Conservation (phyloP, 768 basidiomycete species). For the Leucocoprinus birnbaumii region DNA sequence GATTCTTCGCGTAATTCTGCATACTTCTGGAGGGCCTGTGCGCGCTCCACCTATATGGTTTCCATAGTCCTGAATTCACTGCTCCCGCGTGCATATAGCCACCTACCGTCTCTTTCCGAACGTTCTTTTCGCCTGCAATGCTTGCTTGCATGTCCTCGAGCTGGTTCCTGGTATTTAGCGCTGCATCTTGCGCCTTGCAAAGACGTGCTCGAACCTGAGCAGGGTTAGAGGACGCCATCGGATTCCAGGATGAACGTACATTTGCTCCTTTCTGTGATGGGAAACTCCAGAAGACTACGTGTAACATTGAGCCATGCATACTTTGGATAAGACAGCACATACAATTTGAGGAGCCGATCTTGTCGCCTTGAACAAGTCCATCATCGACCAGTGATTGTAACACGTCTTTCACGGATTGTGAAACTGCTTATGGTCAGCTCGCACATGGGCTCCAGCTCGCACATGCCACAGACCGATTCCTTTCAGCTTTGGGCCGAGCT, state of each 20-base stretch:
- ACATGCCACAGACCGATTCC: no score
- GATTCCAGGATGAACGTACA: conserved; percentile 35
- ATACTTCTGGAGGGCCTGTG: conserved; percentile 30
- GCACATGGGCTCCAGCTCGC: no score
- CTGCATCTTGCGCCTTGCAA: conserved; percentile 44
- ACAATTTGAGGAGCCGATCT: conserved; percentile 96
- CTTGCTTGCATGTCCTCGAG: conserved; percentile 43
- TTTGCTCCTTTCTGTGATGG: conserved; percentile 83
- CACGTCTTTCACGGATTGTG: conserved; percentile 91
- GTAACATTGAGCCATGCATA: conserved; percentile 19
- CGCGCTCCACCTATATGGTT: neutral
- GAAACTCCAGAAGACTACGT: conserved; percentile 91
- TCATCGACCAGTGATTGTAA: conserved; percentile 86
- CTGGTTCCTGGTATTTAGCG: conserved; percentile 39
- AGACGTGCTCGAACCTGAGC: conserved; percentile 57
- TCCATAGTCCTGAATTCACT: neutral
- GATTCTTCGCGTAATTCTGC: conserved; percentile 49
- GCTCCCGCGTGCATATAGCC: neutral
- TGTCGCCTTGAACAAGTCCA: conserved; percentile 81
- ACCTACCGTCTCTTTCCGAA: conserved; percentile 56
- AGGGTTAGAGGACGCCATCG: conserved; percentile 6
- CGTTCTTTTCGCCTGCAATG: conserved; percentile 48
- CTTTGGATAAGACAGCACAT: conserved; percentile 21
- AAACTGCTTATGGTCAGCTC: conserved; percentile 46
- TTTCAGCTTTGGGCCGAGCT: conserved; percentile 83